Base-by-base conservation (phyloP, 345 rosid genomes). In the Camelina laxa region DNA sequence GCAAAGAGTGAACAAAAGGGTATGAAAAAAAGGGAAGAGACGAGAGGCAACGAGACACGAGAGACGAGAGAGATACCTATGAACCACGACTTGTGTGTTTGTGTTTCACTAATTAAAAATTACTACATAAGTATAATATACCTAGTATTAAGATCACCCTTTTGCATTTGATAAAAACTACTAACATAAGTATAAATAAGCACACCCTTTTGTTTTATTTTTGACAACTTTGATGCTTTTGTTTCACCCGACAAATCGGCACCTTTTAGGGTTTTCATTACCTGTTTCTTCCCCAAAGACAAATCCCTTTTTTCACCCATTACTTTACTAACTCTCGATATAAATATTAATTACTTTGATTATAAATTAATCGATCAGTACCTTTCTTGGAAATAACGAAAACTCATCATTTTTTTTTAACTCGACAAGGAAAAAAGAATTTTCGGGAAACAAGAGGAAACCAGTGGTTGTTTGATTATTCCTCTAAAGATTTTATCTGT, bases 201-300 rank as follows among this genome's bases (percentile, higher is more conserved):
- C 77, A 78, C 81, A 78, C 68, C 77, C 73, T 51, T 72, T 60
- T 78, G 81, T 78, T 78, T 65, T 50, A 71, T 41, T 78, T 78
- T 78, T 78, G 77, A 66, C 69, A 78, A 72, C 77, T 78, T 78
- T 78, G 76, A 78, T 78, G 81, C 73, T 78, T 78, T 78, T 78
- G 81, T 78, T 72, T 78, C 81, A 78, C 69, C 81, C 81, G 81
- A 78, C 81, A 78, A 72, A 72, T 72, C 53, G 51, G 73, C 81
- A 78, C 81, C 67, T 78, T 78, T 78, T 78, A 78, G 81, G 81
- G 81, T 78, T 78, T 78, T 72, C 81, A 66, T 78, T 60, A 21
- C 81, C 63, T 78, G 81, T 78, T 77, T 72, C 81, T 72, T 67
- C 77, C 73, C n/a, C 44, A 67, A 72, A 72, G 81, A 78, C 81